These are phyloP conservation scores for Castanea crenata DNA, from an alignment of 306 rosid species.

Conservation along the genomic window DNA sequence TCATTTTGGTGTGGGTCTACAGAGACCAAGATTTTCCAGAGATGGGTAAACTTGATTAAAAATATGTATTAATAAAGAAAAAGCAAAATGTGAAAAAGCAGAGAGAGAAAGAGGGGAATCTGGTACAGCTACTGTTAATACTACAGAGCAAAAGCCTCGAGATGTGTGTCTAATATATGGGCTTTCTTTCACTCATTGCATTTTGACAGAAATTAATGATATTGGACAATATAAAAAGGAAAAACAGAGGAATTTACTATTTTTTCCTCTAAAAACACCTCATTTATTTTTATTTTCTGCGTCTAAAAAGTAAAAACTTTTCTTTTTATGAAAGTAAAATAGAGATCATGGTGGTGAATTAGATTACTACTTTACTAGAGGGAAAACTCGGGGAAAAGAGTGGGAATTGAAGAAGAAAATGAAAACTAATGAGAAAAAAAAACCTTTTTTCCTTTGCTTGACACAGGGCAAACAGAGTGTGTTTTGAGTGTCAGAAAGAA, in stretches of 20 bases:
- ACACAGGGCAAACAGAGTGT: neutral
- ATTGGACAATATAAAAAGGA: neutral
- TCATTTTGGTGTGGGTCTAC: conserved; percentile 5
- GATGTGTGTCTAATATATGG: conserved; percentile 23
- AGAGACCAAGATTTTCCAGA: conserved; percentile 19
- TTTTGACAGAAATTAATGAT: neutral
- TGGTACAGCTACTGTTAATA: neutral
- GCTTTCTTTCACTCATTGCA: conserved; percentile 1
- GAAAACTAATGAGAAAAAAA: conserved; percentile 1
- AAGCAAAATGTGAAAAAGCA: neutral
- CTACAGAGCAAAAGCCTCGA: conserved; percentile 23
- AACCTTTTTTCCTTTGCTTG: neutral
- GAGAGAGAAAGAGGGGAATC: neutral
- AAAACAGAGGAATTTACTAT: neutral
- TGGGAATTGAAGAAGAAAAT: neutral
- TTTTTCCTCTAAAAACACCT: neutral
- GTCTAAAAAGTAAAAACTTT: neutral
- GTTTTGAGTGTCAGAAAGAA: conserved; percentile 19
- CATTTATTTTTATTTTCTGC: neutral
- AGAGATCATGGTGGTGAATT: neutral
- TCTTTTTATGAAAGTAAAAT: neutral
- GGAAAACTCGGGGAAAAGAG: no score
- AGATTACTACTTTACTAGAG: neutral
- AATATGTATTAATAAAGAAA: neutral
- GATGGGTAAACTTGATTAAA: neutral